A percentile compares a stretch with the other conserved stretches of the same genome.
Conservation (phyloP, 2,329 filamentous ascomycete genomes). For the Aspergillus sp. region DNA sequence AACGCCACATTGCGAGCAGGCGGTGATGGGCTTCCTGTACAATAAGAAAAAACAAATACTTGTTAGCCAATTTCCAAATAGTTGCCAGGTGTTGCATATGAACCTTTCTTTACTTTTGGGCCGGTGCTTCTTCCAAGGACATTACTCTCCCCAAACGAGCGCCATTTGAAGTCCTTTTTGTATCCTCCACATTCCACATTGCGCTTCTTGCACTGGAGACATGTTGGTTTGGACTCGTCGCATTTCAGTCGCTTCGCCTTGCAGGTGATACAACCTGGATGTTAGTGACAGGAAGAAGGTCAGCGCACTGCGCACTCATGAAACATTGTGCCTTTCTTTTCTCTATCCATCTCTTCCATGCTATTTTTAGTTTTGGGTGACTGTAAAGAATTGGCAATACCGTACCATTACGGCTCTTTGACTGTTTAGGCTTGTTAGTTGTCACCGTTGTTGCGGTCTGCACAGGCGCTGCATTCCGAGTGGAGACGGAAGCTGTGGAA, state of each 20-base stretch:
- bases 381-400: slow-evolving; percentile 17
- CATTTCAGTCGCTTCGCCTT: slow-evolving; percentile 73
- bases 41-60: not conserved
- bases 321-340: slow-evolving; percentile 5
- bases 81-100: not conserved
- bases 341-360: slow-evolving; percentile 8
- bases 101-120: slow-evolving; percentile 50
- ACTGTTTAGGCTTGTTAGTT: slow-evolving; percentile 64
- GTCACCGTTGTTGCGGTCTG: slow-evolving; percentile 6
- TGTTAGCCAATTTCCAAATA: slow-evolving; percentile 1
- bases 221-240: slow-evolving; percentile 69
- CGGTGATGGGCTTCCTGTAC: slow-evolving; percentile 11
- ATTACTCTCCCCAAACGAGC: slow-evolving; percentile 65
- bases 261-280: slow-evolving; percentile 68
- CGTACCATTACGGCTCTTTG: slow-evolving; percentile 74
- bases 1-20: slow-evolving; percentile 6
- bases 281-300: slow-evolving; percentile 24
- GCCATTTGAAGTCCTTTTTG: slow-evolving; percentile 75
- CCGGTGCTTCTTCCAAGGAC: slow-evolving; percentile 40
- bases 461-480: slow-evolving; percentile 19
- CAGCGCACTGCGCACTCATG: slow-evolving; percentile 25
- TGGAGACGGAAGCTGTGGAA: slow-evolving; percentile 29
- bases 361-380: slow-evolving; percentile 1
- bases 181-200: slow-evolving; percentile 69
- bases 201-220: slow-evolving; percentile 65